Evolutionary conservation across 768 basidiomycete genomes (phyloP), one percentile per base, ranked within the genome.

Genomic region (Lentinus brumalis): DNA sequence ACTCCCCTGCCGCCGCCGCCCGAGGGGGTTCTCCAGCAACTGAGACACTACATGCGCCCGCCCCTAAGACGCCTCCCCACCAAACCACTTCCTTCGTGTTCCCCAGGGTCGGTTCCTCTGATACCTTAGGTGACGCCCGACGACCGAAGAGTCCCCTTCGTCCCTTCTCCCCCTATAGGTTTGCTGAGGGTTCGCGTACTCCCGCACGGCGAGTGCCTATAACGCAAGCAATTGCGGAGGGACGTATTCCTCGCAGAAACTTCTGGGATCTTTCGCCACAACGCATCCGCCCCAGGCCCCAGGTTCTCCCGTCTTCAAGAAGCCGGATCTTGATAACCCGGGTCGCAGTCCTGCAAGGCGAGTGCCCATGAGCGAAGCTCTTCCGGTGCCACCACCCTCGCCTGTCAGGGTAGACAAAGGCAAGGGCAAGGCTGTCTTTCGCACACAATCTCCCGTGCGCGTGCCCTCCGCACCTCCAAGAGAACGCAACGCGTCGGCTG

Each of bases 201-300:
- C 89, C 89, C 42, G 88, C 89, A 2, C 82, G 84, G 50, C 80
- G 89, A 59, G 81, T 91, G 51, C 82, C 83, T 15, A 78, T 89
- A 6, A 73, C 78, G 41, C 73, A 84, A 62, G 84, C 81, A 2
- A 73, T 85, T 59, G 73, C 75, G 8, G 77, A 80, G 46, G 83
- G 4, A 79, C 79, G 57, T 68, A 82, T 21, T 85, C 85, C 0
- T 76, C 81, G 3, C 75, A 78, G 61, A 85, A 82, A 63, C 75
- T 75, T 4, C 69, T 72, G 41, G 77, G 77, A 29, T 65, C 79
- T 14, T 71, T 75, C 39, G 47, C 35, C 50, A 41, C 56, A 21
- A 16, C 60, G 12, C 45, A 49, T 21, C 47, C 31, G 29, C 41
- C 44, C 21, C 14, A 45, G 7, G 42, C 54, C 10, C 55, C 53